These are phyloP conservation scores for Asclepias syriaca DNA, from an alignment of 257 asterid genomes.

Conservation along the genomic window DNA sequence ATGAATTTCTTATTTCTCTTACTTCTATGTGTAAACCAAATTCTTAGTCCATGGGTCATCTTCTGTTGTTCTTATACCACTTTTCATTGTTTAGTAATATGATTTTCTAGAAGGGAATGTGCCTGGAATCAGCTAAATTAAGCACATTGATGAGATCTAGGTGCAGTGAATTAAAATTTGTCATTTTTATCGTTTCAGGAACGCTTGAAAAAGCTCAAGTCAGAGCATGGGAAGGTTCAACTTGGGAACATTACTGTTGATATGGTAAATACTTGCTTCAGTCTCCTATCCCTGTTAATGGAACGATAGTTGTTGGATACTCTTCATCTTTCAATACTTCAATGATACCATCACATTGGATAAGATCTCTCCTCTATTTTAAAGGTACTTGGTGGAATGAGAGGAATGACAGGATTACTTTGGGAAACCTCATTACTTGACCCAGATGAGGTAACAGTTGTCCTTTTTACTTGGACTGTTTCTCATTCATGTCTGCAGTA, in stretches of 20 bases:
- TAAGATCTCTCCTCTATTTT: conserved; percentile 10
- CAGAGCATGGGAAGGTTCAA: conserved; percentile 81
- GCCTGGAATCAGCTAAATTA: background rate
- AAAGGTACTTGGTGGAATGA: conserved; percentile 98
- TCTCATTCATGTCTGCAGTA: conserved; percentile 12
- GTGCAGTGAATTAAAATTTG: conserved; percentile 1
- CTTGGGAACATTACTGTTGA: conserved; percentile 82
- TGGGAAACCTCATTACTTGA: conserved; percentile 99
- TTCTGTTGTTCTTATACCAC: background rate
- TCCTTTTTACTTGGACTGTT: conserved; percentile 3
- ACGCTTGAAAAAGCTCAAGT: conserved; percentile 68
- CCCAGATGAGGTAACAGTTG: conserved; percentile 73
- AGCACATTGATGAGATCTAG: background rate
- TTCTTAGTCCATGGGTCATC: background rate
- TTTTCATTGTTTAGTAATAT: background rate
- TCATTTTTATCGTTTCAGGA: conserved; percentile 38
- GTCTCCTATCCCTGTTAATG: background rate
- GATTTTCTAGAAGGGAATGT: background rate
- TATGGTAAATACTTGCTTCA: conserved; percentile 47
- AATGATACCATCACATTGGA: background rate
- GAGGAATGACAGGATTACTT: conserved; percentile 98
- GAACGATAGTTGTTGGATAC: background rate
- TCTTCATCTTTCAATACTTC: background rate
- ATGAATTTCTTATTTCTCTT: background rate
- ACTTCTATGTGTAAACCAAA: background rate